Evolutionary conservation across 306 rosid genomes (phyloP).

Genomic region (Fragaria vesca): DNA sequence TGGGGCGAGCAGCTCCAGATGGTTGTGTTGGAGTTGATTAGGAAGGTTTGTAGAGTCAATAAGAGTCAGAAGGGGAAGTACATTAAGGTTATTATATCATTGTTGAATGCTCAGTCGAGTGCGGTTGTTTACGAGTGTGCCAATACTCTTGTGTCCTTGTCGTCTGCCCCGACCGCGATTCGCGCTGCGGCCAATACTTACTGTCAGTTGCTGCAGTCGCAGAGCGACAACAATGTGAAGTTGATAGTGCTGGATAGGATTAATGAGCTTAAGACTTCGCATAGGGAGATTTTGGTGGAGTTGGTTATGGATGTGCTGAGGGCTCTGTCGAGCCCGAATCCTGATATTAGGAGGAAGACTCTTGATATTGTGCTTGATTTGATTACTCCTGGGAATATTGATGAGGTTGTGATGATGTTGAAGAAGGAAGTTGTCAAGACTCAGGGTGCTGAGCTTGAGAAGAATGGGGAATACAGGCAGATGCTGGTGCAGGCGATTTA

Average conservation of each 20-base stretch:
- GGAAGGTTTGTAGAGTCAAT: constrained; percentile 79
- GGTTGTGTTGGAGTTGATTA: constrained; percentile 83
- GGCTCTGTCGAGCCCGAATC: constrained; percentile 79
- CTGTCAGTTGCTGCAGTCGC: constrained; percentile 74
- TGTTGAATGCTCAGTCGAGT: constrained; percentile 67
- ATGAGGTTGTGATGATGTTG: constrained; percentile 91
- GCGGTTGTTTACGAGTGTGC: constrained; percentile 96
- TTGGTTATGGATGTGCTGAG: constrained; percentile 93
- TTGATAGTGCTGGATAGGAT: constrained; percentile 85
- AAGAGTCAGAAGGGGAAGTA: constrained; percentile 84
- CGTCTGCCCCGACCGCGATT: constrained; percentile 92
- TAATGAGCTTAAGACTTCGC: constrained; percentile 65
- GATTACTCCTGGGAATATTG: constrained; percentile 75
- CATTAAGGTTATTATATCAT: constrained; percentile 71
- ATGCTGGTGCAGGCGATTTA: constrained; percentile 94
- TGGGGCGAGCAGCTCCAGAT: constrained; percentile 93
- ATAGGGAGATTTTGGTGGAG: constrained; percentile 90
- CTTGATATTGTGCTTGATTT: constrained; percentile 84
- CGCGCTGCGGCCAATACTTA: constrained; percentile 84
- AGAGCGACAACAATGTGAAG: constrained; percentile 95
- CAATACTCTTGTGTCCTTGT: constrained; percentile 76
- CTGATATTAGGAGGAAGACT: constrained; percentile 86
- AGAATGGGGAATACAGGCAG: constrained; percentile 94
- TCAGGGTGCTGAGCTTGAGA: constrained; percentile 93
- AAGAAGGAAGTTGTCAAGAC: constrained; percentile 96